Conservation (phyloP, 768 basidiomycete species). For the Hericium rajendrae region DNA sequence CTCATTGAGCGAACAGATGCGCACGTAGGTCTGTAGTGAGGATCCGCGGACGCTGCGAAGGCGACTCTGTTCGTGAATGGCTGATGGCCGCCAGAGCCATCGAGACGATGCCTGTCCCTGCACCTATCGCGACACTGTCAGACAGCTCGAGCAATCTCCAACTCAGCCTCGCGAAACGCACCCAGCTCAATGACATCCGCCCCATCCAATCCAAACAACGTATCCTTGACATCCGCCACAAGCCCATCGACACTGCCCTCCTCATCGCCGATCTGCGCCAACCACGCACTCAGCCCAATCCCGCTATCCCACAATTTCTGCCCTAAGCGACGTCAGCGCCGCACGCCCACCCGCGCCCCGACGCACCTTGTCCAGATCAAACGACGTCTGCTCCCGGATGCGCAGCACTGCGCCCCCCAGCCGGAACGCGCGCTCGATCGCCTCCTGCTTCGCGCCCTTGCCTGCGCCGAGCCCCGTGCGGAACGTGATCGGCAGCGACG, state of each 20-base stretch:
- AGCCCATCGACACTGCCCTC: neutral
- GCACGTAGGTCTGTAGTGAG: conserved; percentile 16
- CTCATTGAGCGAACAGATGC: conserved; percentile 4
- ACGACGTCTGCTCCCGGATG: conserved; percentile 75
- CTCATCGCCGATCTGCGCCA: conserved; percentile 29
- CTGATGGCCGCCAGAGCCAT: conserved; percentile 53
- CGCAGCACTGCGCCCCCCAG: conserved; percentile 29
- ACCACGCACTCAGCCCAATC: conserved; percentile 75
- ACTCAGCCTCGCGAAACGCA: conserved; percentile 20
- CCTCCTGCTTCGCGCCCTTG: conserved; percentile 49
- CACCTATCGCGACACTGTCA: conserved; percentile 35
- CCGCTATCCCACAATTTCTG: conserved; percentile 98
- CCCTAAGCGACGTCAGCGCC: neutral
- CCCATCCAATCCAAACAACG: conserved; percentile 30
- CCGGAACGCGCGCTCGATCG: conserved; percentile 49
- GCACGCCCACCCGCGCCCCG: neutral
- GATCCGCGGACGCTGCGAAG: neutral
- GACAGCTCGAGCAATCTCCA: neutral
- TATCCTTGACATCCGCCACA: conserved; percentile 20
- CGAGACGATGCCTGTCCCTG: conserved; percentile 79
- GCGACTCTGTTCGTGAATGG: conserved; percentile 8
- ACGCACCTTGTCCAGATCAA: conserved; percentile 85
- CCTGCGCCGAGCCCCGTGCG: conserved; percentile 18
- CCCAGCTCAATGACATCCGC: conserved; percentile 63
- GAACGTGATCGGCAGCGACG: conserved; percentile 56